phyloP scores from a whole-genome alignment of 2,329 filamentous ascomycete species.

The Ophiocordyceps camponoti-rufipedis region DNA sequence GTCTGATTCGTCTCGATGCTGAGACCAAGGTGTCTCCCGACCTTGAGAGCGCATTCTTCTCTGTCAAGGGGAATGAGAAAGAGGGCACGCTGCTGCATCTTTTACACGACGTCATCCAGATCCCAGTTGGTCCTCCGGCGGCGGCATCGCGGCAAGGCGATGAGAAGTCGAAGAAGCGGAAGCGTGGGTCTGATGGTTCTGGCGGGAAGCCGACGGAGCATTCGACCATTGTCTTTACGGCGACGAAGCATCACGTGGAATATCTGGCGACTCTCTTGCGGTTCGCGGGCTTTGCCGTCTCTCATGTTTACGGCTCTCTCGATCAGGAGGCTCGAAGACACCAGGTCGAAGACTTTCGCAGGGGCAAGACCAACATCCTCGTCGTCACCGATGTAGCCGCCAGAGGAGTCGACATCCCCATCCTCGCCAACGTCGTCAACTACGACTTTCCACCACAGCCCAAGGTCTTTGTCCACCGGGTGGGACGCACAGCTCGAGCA shows the following conservation, averaged over 20 bases:
- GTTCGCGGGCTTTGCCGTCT: conserved; percentile 69
- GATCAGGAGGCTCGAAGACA: conserved; percentile 87
- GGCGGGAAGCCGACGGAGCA: conserved; percentile 60
- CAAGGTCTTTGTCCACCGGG: conserved; percentile 91
- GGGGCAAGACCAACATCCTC: conserved; percentile 69
- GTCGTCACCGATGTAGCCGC: conserved; percentile 96
- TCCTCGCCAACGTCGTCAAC: conserved; percentile 94
- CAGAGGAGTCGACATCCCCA: conserved; percentile 91
- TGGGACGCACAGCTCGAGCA: conserved; percentile 88
- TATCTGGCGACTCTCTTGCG: conserved; percentile 72
- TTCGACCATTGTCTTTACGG: conserved; percentile 87
- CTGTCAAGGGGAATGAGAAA: conserved; percentile 80
- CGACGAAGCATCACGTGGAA: conserved; percentile 95
- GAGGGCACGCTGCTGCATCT: conserved; percentile 83
- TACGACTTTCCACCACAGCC: conserved; percentile 95
- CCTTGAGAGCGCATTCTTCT: conserved; percentile 89
- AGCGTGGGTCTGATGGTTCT: conserved; percentile 35
- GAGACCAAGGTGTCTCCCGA: conserved; percentile 95
- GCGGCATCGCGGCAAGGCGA: conserved; percentile 26
- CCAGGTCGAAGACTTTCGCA: conserved; percentile 79
- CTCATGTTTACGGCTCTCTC: conserved; percentile 84
- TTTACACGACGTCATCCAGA: conserved; percentile 79
- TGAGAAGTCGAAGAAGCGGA: conserved; percentile 49
- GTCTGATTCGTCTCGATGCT: conserved; percentile 73
- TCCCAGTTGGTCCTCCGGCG: conserved; percentile 52